These are phyloP conservation scores for Aristolochia contorta DNA, from an alignment of 164 flowering plant genomes.

Conservation along the genomic window DNA sequence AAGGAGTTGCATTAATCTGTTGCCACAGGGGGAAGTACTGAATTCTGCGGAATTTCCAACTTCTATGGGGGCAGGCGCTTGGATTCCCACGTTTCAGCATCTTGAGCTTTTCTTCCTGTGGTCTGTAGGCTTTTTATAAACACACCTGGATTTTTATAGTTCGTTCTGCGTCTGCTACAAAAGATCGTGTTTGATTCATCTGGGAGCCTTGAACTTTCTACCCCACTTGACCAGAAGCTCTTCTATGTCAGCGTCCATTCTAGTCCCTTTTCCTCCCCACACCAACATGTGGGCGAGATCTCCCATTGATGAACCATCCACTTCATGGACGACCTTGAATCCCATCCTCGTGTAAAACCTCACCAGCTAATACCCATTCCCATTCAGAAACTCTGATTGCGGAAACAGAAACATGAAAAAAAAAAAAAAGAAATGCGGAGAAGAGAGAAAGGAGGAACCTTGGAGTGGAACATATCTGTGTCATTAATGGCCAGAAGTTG, in stretches of 20 bases:
- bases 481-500: slow-evolving; percentile 89
- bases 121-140: no score
- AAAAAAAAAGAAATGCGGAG: not conserved
- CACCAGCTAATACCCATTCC: slow-evolving; percentile 46
- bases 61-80: no score
- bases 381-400: not conserved
- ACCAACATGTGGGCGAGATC: slow-evolving; percentile 65
- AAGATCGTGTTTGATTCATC: no score
- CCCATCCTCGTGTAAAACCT: slow-evolving; percentile 77
- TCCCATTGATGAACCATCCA: slow-evolving; percentile 47
- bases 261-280: slow-evolving; percentile 84
- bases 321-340: slow-evolving; percentile 65
- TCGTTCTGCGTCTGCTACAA: no score
- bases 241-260: slow-evolving; percentile 67
- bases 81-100: no score
- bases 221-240: slow-evolving; percentile 8
- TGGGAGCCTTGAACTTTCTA: no score
- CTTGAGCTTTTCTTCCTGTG: no score
- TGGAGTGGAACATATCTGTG: slow-evolving; percentile 40
- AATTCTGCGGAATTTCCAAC: no score
- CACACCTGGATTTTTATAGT: no score
- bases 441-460: not conserved
- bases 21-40: no score
- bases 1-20: no score
- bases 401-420: no score